phyloP scores from a whole-genome alignment of 2,329 filamentous ascomycete species.

The Chrysoporthe cubensis region DNA sequence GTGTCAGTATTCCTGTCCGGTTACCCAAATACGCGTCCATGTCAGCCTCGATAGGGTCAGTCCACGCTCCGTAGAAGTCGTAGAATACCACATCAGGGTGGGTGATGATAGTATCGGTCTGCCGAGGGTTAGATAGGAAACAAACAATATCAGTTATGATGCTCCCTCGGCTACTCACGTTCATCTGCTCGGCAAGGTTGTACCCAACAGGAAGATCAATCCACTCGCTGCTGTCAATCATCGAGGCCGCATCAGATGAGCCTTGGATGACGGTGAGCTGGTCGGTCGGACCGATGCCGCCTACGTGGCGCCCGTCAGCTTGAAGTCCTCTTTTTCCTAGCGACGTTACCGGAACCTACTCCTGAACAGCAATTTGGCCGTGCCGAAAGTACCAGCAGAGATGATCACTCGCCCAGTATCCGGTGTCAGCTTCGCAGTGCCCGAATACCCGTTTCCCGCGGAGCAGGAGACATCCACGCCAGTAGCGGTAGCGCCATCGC shows the following conservation, averaged over 20 bases:
- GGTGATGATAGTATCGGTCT: conserved; percentile 52
- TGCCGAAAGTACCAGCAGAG: conserved; percentile 71
- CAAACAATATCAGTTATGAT: not conserved
- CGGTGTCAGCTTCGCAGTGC: conserved; percentile 63
- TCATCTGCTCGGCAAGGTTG: conserved; percentile 59
- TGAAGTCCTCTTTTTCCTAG: conserved; percentile 14
- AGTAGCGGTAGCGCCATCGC: conserved; percentile 63
- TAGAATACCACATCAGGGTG: conserved; percentile 58
- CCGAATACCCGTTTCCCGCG: conserved; percentile 56
- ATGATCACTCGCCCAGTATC: conserved; percentile 68
- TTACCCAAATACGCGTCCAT: conserved; percentile 48
- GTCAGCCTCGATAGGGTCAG: conserved; percentile 50
- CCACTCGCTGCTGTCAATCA: conserved; percentile 57
- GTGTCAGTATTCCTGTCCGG: conserved; percentile 63
- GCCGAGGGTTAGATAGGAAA: conserved; percentile 6
- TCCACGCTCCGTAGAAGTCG: conserved; percentile 66
- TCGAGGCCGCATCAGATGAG: conserved; percentile 54
- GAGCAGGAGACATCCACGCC: conserved; percentile 69
- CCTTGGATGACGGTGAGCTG: conserved; percentile 57
- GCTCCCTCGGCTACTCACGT: conserved; percentile 35
- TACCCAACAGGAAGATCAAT: conserved; percentile 63
- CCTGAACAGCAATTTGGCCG: conserved; percentile 69
- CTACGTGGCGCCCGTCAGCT: conserved; percentile 32
- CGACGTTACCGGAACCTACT: conserved; percentile 41
- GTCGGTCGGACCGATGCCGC: conserved; percentile 66